Percentiles rank a stretch among this genome's conserved stretches.
phyloP scores from a whole-genome alignment of 106 monocot genomes.

The Dioscorea dumetorum region DNA sequence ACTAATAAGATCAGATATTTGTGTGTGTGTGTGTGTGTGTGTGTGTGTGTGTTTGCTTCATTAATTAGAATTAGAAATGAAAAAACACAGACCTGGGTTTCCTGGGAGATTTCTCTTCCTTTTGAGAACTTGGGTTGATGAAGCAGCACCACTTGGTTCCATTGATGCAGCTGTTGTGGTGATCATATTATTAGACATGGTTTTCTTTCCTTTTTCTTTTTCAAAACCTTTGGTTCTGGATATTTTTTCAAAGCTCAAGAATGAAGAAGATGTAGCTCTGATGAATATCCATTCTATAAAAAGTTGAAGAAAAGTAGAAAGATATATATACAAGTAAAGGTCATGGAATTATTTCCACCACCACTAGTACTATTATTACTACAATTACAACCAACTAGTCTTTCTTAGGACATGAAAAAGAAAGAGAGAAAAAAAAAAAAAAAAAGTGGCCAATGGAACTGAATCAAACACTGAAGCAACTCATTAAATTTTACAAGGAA shows the following conservation, averaged over 20 bases:
- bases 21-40: too few relatives aligned
- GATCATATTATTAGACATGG: conserved; percentile 13
- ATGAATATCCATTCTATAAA: too few relatives aligned
- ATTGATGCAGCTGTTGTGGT: conserved; percentile 13
- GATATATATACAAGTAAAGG: too few relatives aligned
- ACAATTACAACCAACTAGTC: too few relatives aligned
- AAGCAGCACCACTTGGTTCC: conserved; percentile 11
- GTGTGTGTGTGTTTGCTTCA: too few relatives aligned
- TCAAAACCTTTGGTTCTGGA: not conserved
- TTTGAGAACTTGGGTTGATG: conserved; percentile 14
- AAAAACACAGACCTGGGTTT: conserved; percentile 41
- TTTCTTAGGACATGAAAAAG: not conserved
- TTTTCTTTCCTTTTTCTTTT: conserved; percentile 2
- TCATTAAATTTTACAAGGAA: not conserved
- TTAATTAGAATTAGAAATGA: not conserved
- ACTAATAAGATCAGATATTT: too few relatives aligned
- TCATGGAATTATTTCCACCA: too few relatives aligned
- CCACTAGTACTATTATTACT: too few relatives aligned
- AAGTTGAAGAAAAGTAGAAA: too few relatives aligned
- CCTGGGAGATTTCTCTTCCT: conserved; percentile 55
- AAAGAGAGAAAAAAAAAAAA: not conserved
- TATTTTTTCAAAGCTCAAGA: not conserved
- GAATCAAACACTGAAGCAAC: not conserved
- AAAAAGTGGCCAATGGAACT: not conserved
- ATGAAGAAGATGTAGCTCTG: not conserved